Conservation (phyloP, 2,329 filamentous ascomycete genomes). For the Ascochyta viciae-villosae region DNA sequence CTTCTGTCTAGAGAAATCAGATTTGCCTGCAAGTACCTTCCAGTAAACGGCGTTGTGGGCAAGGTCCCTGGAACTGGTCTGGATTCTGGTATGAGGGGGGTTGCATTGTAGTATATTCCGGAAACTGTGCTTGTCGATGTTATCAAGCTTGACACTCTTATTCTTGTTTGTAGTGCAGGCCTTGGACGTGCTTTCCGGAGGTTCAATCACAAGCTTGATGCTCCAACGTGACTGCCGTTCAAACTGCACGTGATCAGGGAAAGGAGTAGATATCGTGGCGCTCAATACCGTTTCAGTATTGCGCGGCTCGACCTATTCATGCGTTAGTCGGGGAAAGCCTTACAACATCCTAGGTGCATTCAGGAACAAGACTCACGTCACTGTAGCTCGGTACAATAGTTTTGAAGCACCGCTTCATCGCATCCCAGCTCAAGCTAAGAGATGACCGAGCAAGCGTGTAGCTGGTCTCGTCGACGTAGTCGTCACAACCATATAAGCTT, state of each 20-base stretch:
- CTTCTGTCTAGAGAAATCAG: constrained; percentile 7
- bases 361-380: neutral
- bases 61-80: neutral
- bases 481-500: neutral
- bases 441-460: constrained; percentile 20
- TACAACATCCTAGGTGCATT: too few species aligned
- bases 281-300: constrained; percentile 23
- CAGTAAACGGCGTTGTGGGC: neutral
- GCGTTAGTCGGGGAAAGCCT: neutral
- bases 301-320: neutral
- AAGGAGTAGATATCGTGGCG: constrained; percentile 25
- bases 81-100: neutral
- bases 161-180: neutral
- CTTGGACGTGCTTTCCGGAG: neutral
- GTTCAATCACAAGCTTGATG: constrained; percentile 26
- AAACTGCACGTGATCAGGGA: constrained; percentile 38
- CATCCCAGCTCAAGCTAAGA: constrained; percentile 30
- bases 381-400: constrained; percentile 22
- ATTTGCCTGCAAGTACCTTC: neutral
- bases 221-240: constrained; percentile 40
- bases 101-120: neutral
- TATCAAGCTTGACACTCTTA: neutral
- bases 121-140: neutral
- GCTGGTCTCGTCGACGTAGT: constrained; percentile 13
- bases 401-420: constrained; percentile 26